A percentile compares a stretch with the other conserved stretches of the same genome.
phyloP scores from a whole-genome alignment of 805 yeast genomes.

The Pichia phayaonensis region DNA sequence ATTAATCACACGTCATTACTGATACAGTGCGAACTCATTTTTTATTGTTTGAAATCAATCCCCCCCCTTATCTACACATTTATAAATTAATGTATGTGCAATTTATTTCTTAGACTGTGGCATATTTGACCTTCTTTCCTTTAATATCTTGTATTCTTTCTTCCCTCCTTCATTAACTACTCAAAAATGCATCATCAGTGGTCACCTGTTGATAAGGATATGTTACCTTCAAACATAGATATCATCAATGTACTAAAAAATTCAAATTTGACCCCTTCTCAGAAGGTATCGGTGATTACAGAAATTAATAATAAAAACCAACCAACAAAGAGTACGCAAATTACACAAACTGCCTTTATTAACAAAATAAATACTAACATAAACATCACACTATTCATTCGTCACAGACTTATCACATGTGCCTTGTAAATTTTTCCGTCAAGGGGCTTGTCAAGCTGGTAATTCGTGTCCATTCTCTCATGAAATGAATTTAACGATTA shows the following conservation, averaged over 20 bases:
- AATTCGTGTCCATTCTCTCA: conserved; percentile 87
- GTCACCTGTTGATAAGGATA: conserved; percentile 18
- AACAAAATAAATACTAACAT: background rate
- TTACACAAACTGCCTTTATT: background rate
- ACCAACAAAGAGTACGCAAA: conserved; percentile 19
- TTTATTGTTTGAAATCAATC: too few relatives aligned
- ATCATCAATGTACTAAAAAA: conserved; percentile 15
- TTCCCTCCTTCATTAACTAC: background rate
- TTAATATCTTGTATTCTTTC: background rate
- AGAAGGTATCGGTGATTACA: conserved; percentile 17
- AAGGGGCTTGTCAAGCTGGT: conserved; percentile 96
- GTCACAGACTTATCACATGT: conserved; percentile 72
- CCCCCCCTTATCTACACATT: background rate
- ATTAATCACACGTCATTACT: too few relatives aligned
- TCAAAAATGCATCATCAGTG: conserved; percentile 26
- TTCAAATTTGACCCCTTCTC: conserved; percentile 16
- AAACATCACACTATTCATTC: background rate
- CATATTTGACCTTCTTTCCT: background rate
- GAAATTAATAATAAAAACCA: conserved; percentile 19
- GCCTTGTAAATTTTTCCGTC: conserved; percentile 89
- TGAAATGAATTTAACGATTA: conserved; percentile 48
- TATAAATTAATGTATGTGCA: background rate
- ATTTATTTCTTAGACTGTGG: background rate
- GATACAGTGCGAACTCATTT: too few relatives aligned
- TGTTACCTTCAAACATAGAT: conserved; percentile 8